Conservation (phyloP, 257 asterid genomes). For the Capsicum pubescens region DNA sequence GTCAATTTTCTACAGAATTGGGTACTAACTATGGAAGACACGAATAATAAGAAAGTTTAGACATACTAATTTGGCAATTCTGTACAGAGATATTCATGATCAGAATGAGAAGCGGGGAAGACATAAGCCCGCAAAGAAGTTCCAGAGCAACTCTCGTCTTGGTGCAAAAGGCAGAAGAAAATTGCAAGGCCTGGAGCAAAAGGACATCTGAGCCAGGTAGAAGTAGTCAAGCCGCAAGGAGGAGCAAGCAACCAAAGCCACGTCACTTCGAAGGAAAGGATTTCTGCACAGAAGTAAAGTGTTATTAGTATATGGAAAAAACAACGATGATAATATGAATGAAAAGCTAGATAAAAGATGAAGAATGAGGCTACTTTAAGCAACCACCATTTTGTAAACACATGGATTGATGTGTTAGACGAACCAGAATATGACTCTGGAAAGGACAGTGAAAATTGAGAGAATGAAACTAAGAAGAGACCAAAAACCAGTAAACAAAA, state of each 20-base stretch:
- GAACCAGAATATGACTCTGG: background rate
- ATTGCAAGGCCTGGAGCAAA: conserved; percentile 21
- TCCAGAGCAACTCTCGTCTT: conserved; percentile 23
- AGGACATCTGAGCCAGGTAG: conserved; percentile 26
- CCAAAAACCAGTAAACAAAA: background rate
- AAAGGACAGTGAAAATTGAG: background rate
- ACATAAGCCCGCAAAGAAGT: background rate
- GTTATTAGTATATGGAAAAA: conserved; percentile 7
- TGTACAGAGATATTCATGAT: conserved; percentile 22
- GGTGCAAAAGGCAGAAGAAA: conserved; percentile 20
- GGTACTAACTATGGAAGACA: background rate
- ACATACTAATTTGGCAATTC: conserved; percentile 11
- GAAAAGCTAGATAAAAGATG: conserved; percentile 1
- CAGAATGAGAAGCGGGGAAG: conserved; percentile 12
- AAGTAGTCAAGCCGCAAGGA: conserved; percentile 9
- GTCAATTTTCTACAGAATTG: conserved; percentile 16
- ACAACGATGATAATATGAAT: background rate
- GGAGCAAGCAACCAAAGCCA: conserved; percentile 29
- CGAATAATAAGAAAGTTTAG: background rate
- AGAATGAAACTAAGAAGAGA: conserved; percentile 7
- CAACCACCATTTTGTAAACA: background rate
- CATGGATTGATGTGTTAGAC: background rate
- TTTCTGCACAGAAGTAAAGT: conserved; percentile 30
- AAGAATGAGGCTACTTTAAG: conserved; percentile 1
- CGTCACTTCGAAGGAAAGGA: conserved; percentile 1